These are phyloP conservation scores for Naganishia kalamii DNA, from an alignment of 768 basidiomycete genomes.

Conservation along the genomic window DNA sequence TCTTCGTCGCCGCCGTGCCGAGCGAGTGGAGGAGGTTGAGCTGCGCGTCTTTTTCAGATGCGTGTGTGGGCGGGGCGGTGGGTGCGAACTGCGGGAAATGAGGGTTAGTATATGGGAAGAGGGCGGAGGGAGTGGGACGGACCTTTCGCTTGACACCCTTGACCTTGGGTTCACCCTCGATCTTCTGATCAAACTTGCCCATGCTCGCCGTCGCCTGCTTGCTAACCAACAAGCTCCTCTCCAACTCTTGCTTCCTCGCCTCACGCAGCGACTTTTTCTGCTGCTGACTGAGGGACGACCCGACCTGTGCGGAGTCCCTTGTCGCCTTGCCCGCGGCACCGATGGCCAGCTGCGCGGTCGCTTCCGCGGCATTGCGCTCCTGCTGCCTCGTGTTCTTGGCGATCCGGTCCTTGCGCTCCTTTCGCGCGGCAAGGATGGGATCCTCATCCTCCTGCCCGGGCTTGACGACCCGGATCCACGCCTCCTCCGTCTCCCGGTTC, in stretches of 20 bases:
- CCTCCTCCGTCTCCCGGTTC: conserved; percentile 76
- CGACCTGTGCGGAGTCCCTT: neutral
- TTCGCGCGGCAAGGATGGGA: conserved; percentile 66
- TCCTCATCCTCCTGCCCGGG: conserved; percentile 71
- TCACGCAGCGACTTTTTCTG: conserved; percentile 38
- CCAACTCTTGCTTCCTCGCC: conserved; percentile 66
- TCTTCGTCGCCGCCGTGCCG: conserved; percentile 53
- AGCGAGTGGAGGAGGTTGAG: conserved; percentile 70
- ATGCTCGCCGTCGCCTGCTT: conserved; percentile 85
- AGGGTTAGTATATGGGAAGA: neutral
- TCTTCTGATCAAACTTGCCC: conserved; percentile 79
- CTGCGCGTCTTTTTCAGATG: conserved; percentile 65
- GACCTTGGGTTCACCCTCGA: conserved; percentile 85
- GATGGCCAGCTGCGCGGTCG: conserved; percentile 44
- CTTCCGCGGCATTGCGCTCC: conserved; percentile 63
- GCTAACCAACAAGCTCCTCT: conserved; percentile 66
- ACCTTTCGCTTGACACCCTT: conserved; percentile 88
- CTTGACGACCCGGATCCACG: conserved; percentile 90
- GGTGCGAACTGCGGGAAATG: conserved; percentile 65
- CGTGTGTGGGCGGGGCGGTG: conserved; percentile 57
- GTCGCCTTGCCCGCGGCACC: conserved; percentile 29
- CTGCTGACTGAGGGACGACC: conserved; percentile 22
- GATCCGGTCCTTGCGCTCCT: conserved; percentile 71
- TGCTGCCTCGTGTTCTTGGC: conserved; percentile 79
- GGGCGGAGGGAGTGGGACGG: conserved; percentile 25